Evolutionary conservation across 768 basidiomycete species (phyloP), one percentile per base, ranked within the genome.

Genomic region (Rickenella mellea): DNA sequence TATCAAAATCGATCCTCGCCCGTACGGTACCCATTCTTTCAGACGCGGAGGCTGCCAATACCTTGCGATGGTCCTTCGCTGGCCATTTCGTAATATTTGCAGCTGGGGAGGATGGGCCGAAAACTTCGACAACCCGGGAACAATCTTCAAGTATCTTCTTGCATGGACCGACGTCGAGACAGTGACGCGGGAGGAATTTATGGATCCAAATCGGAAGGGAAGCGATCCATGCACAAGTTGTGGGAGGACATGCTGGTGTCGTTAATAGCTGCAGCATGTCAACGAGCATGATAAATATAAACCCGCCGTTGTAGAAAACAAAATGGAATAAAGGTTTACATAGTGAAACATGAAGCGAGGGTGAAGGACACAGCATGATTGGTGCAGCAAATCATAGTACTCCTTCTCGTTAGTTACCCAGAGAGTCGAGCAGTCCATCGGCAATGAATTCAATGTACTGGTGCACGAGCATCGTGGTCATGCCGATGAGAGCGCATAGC

Each of bases 101-200:
- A 61, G 64, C 14, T 71, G 69, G 67, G 69, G 65, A 27, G 70
- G 69, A 3, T 71, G 69, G 69, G 46, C 52, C 1, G 43, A 52
- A 31, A 63, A 59, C 39, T 59, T 52, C 3, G 61, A 69, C 27
- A 60, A 60, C 4, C 56, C 57, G 38, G 33, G 63, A 43, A 69
- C 64, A 0, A 67, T 71, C 32, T 63, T 70, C 32, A 64, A 64
- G 43, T 68, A 70, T 44, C 48, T 69, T 7, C 60, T 68, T 15
- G 64, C 63, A 4, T 64, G 58, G 59, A 67, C 63, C 38, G 64
- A 70, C 46, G 53, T 63, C n/a, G 59, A 61, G 0, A 50, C 43
- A 1, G 50, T 59, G 12, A 41, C 27, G 8, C 56, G 61, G 1
- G 59, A 65, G 41, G 59, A 69, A 21, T 69, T 60, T 42, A 55